Base-by-base conservation (phyloP, 148 eudicot genomes). In the Nepenthes mirabilis region DNA sequence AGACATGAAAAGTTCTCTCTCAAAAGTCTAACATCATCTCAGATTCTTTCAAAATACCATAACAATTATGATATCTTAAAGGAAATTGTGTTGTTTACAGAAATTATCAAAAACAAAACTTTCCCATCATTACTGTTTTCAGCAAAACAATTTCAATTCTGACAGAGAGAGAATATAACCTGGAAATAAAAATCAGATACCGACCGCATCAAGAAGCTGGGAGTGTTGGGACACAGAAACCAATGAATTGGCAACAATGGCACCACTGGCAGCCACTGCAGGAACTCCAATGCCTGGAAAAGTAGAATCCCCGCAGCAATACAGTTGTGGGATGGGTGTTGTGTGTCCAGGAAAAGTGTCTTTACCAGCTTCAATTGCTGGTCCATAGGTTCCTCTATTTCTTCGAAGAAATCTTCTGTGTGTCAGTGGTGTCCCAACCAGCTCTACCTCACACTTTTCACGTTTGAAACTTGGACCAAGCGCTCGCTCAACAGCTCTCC, bases 251-350 rank as follows among this genome's bases (percentile, higher is more conserved):
- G 98, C 98, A 53, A 88, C 98, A 66, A 91, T 88, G 79, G 98
- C 98, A 37, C 98, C 96, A 66, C 98, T 91, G 10, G 98, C 98
- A 71, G 98, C 98, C 64, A 91, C 98, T 14, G 98, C 94, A 47
- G 98, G 98, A 63, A 91, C 94, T 54, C 96, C 98, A 23, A 91
- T 91, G 55, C 98, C 98, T 0, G 96, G 98, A 58, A 91, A 91
- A 11, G 96, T 91, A 8, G 96, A 88, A 68, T 91, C 96, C 8
- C 98, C 96, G 60, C 98, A 91, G 67, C 98, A 85, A 56, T 72
- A 88, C 36, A 91, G 86, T 60, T 83, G 93, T 8, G 86, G 72
- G 63, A 91, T 79, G 8, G 98, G 85, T 6, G 88, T 85, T 49
- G 94, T 53, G 76, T 91, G 96, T 55, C 94, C 98, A 1, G 96